A percentile compares a stretch with the other conserved stretches of the same genome.
Evolutionary conservation across 1,284 basidiomycete genomes (phyloP).

Genomic region (Cutaneotrichosporon sp.): DNA sequence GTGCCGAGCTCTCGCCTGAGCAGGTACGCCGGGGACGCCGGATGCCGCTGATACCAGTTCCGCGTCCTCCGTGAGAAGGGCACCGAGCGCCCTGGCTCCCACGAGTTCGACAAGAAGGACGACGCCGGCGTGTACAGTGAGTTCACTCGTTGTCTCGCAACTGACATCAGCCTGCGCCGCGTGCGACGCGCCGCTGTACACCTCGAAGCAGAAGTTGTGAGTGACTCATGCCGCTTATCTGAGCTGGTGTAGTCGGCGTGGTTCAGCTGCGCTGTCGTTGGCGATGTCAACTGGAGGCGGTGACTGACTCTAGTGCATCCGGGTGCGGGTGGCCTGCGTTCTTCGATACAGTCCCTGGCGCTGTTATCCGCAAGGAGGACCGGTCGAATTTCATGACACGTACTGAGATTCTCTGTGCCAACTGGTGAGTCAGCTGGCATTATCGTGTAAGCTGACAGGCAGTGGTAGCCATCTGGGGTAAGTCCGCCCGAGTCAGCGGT

Average conservation of each 20-base stretch:
- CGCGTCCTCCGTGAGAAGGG: conserved; percentile 79
- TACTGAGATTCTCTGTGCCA: conserved; percentile 47
- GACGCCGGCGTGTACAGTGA: conserved; percentile 61
- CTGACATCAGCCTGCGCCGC: conserved; percentile 39
- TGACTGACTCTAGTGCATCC: conserved; percentile 55
- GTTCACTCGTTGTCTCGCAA: conserved; percentile 4
- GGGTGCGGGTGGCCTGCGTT: conserved; percentile 98
- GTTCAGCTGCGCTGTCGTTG: background rate
- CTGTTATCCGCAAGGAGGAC: conserved; percentile 60
- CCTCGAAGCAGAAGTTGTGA: conserved; percentile 78
- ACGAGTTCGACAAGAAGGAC: conserved; percentile 66
- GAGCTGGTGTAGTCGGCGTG: background rate
- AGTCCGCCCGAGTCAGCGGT: conserved; percentile 3
- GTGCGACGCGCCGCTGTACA: conserved; percentile 62
- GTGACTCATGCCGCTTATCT: conserved; percentile 7
- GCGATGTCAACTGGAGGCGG: background rate
- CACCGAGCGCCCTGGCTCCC: conserved; percentile 72
- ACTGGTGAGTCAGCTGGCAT: conserved; percentile 41
- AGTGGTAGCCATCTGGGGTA: conserved; percentile 83
- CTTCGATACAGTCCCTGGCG: conserved; percentile 88
- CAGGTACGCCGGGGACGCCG: conserved; percentile 70
- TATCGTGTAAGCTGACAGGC: conserved; percentile 19
- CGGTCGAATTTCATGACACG: conserved; percentile 49
- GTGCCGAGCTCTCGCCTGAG: conserved; percentile 69
- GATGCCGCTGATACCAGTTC: conserved; percentile 58